Evolutionary conservation across 768 basidiomycete species (phyloP).

Genomic region (Gelatoporia subvermispora): DNA sequence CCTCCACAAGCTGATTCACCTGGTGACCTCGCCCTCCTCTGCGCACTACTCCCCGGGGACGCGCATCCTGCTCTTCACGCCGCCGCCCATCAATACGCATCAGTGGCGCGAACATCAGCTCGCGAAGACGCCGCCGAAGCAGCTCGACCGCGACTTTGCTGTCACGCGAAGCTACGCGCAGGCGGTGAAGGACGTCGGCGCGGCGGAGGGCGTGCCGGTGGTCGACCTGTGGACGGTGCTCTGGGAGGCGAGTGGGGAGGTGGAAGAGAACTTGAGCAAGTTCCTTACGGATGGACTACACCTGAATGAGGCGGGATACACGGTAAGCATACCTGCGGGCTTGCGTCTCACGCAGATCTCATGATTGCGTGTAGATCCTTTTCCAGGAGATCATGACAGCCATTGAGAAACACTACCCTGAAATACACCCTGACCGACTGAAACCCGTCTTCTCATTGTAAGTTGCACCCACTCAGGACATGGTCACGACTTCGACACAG

Average conservation of each 20-base stretch:
- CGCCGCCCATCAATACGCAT: constrained; percentile 74
- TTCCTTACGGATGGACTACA: constrained; percentile 79
- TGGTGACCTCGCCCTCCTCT: constrained; percentile 60
- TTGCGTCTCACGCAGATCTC: not conserved
- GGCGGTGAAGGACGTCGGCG: constrained; percentile 59
- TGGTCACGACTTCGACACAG: too few species aligned
- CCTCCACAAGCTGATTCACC: constrained; percentile 53
- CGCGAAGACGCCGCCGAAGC: constrained; percentile 43
- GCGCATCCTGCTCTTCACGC: constrained; percentile 74
- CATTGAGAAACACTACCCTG: constrained; percentile 56
- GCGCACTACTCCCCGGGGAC: constrained; percentile 66
- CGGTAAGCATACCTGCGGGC: constrained; percentile 37
- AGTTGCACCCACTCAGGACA: too few species aligned
- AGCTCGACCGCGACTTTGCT: constrained; percentile 57
- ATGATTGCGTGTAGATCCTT: constrained; percentile 44
- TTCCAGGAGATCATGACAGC: constrained; percentile 57
- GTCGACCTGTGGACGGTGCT: constrained; percentile 73
- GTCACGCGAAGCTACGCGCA: constrained; percentile 66
- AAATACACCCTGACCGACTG: constrained; percentile 63
- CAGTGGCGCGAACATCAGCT: constrained; percentile 49
- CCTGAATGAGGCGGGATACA: constrained; percentile 68
- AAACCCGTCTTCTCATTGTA: constrained; percentile 56
- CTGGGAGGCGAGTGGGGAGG: constrained; percentile 68
- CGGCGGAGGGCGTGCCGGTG: constrained; percentile 48
- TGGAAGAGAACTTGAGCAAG: constrained; percentile 44